Base-by-base conservation (phyloP, 257 asterid genomes). In the Thymus quinquecostatus region DNA sequence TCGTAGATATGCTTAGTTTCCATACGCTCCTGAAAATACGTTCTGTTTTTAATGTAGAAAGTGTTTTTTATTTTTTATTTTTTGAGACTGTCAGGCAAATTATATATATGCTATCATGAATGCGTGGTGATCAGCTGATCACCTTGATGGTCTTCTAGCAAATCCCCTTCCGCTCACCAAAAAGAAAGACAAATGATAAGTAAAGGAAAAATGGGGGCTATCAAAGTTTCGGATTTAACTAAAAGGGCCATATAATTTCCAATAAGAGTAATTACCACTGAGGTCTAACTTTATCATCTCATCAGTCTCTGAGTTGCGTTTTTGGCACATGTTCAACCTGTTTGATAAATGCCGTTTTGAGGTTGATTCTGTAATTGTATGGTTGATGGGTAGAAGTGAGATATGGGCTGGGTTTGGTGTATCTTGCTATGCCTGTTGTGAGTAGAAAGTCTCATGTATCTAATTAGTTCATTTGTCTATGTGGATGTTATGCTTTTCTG, bases 341-440 rank as follows among this genome's bases (percentile, higher is more conserved):
- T 56, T 59, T 59, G 60, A 44, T 69, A 57, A 59, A 38, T 71
- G 63, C 27, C 53, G 32, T 29, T 41, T 43, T 53, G 44, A 60
- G 59, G 63, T 65, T 59, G 65, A 14, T 12, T 53, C 40, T 70
- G 48, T 49, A 55, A 43, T 43, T 59, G 33, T 33, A 38, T 49
- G 13, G 27, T 47, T 69, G 61, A 57, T 68, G 55, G 27, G 27
- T 56, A 57, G 55, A 71, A 81, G 59, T 21, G 75, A 45, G 57
- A 54, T 62, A 44, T 62, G 41, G 33, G 47, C 58, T 38, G 68
- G 9, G 58, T 45, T 38, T 63, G 10, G 50, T 48, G 65, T 47
- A 36, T 38, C 53, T 70, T 48, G 34, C 55, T 45, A 64, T 13
- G 5, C 60, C 66, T 67, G 14, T 43, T 10, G 14, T 27, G 12